Conservation (phyloP, 345 rosid genomes). For the Ceriops tagal region DNA sequence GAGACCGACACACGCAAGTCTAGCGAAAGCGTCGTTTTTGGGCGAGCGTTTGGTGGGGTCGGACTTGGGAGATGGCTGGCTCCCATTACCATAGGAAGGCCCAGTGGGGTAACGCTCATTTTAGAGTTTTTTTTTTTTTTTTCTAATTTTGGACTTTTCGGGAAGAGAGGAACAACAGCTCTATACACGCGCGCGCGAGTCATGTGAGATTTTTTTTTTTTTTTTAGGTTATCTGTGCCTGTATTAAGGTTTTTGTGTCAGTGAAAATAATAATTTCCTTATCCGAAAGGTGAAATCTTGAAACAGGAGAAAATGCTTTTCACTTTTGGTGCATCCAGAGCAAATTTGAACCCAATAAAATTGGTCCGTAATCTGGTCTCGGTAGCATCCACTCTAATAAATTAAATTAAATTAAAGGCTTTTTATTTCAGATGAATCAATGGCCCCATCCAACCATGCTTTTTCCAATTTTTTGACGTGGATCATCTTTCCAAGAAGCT, state of each 20-base stretch:
- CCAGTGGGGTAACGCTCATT: neutral
- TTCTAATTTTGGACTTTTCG: too few relatives aligned
- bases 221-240: too few relatives aligned
- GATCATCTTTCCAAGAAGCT: conserved; percentile 19
- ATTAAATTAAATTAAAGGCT: too few relatives aligned
- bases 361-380: too few relatives aligned
- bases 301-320: neutral
- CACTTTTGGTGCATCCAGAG: conserved; percentile 18
- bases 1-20: conserved; percentile 27
- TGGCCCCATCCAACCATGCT: neutral
- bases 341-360: conserved; percentile 15
- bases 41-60: neutral
- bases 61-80: neutral
- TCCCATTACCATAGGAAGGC: neutral
- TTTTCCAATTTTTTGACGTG: neutral
- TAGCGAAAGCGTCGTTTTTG: conserved; percentile 21
- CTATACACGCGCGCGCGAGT: too few relatives aligned
- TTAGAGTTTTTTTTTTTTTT: neutral
- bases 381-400: too few relatives aligned
- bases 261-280: too few relatives aligned
- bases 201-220: too few relatives aligned
- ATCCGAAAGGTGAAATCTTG: too few relatives aligned
- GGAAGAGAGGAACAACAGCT: too few relatives aligned
- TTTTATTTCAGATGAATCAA: too few relatives aligned
- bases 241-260: too few relatives aligned